Base-by-base conservation (phyloP, 345 rosid genomes). In the Citropsis articulata region DNA sequence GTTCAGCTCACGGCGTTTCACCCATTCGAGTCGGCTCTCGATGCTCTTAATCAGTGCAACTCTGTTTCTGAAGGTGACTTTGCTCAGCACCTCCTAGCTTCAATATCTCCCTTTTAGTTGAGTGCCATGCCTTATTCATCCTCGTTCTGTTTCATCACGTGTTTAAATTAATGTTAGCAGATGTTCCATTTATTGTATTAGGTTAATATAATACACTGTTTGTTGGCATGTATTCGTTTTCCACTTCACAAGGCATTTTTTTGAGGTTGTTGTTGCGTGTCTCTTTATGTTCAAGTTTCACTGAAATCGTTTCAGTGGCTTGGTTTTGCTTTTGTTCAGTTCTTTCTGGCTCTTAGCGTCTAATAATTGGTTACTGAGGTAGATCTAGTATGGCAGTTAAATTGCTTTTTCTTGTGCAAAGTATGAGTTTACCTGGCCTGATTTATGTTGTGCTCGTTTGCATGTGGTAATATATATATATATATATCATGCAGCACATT, bases 41-140 rank as follows among this genome's bases (percentile, higher is more conserved):
- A 91, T 80, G 94, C 95, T 66, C 92, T 94, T 18, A 92, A 86
- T 72, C 97, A 91, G 86, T 85, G 89, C 83, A 94, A 90, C 85
- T 90, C 97, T n/a, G 86, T 94, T 42, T 90, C 95, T 28, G 94
- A 93, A 93, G 97, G 95, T 92, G 55, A 75, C 50, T 59, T 14
- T 5, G 25, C 79, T 84, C 75, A 79, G 84, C 50, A 18, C 18
- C 71, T 25, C 38, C 25, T 48, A 75, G 25, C 62, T 45, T 63
- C 59, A 21, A 21, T 19, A 30, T 2, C 5, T 19, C 24, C 57
- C 14, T 60, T 24, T 24, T 73, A 9, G 27, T 60, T 61, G 56
- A 73, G 56, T 61, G 10, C 2, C 35, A 59, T 60, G 45, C 60
- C 55, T 59, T 59, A 59, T 73, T 73, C 25, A 9, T 55, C 19